phyloP scores from a whole-genome alignment of 1,139 yeast species.

The Geotrichum europaeum region DNA sequence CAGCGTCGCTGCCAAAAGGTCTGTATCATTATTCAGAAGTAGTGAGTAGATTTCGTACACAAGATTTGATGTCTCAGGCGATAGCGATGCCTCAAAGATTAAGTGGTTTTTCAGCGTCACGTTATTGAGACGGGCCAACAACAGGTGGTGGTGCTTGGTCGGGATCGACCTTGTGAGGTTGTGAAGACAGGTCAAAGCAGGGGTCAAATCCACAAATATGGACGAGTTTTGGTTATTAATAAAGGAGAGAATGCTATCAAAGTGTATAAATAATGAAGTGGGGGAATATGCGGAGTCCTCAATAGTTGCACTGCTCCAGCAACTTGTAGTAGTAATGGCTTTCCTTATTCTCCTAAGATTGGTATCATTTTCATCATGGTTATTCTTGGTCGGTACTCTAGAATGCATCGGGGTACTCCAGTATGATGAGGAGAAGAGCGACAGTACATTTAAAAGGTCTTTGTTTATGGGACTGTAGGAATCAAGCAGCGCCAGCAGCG shows the following conservation, averaged over 20 bases:
- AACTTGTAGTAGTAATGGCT: not conserved
- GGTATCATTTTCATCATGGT: not conserved
- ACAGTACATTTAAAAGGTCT: not conserved
- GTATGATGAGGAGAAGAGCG: not conserved
- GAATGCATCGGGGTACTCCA: not conserved
- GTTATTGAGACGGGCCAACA: not conserved
- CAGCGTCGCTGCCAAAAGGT: not conserved
- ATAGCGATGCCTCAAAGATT: not conserved
- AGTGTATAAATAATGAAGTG: not conserved
- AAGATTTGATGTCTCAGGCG: not conserved
- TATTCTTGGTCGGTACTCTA: not conserved
- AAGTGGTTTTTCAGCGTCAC: not conserved
- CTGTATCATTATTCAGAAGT: not conserved
- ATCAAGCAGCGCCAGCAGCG: not conserved
- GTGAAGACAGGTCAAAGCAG: constrained; percentile 11
- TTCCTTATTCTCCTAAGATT: too few relatives aligned
- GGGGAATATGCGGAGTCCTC: not conserved
- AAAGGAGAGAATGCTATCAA: not conserved
- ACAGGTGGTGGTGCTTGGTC: not conserved
- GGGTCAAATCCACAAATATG: constrained; percentile 1
- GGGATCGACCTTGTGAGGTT: not conserved
- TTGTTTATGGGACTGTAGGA: not conserved
- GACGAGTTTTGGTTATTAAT: not conserved
- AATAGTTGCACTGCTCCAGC: not conserved
- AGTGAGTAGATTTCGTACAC: not conserved